Conservation (phyloP, 2,329 filamentous ascomycete genomes). For the Diaporthe helianthi region DNA sequence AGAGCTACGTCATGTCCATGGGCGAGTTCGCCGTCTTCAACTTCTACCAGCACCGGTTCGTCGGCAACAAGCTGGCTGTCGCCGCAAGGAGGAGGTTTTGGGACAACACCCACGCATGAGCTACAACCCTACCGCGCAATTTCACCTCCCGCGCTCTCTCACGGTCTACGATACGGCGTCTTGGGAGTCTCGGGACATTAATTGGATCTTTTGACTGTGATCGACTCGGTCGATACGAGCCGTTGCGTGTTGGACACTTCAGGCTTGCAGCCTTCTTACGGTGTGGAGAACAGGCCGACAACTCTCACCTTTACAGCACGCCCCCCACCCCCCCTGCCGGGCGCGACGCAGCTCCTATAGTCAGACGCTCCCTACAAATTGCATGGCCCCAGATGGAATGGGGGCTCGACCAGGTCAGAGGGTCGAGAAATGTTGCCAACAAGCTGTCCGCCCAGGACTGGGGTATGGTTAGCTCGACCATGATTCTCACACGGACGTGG, state of each 20-base stretch:
- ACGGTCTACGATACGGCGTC: neutral
- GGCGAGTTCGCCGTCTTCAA: conserved; percentile 90
- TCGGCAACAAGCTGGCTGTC: conserved; percentile 56
- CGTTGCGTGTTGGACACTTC: neutral
- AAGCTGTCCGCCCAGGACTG: neutral
- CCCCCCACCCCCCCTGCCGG: too few species aligned
- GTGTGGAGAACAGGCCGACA: neutral
- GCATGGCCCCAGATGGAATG: neutral
- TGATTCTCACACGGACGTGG: neutral
- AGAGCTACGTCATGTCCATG: conserved; percentile 74
- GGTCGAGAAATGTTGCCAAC: neutral
- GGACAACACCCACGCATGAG: conserved; percentile 52
- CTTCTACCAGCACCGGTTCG: conserved; percentile 75
- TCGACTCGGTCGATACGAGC: neutral
- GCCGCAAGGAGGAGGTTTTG: conserved; percentile 60
- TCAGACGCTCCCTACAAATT: conserved; percentile 2
- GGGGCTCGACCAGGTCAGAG: neutral
- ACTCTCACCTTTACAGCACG: neutral
- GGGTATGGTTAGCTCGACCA: neutral
- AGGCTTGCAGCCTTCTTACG: neutral
- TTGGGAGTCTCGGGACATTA: neutral
- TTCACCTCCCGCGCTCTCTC: neutral
- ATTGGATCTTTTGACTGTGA: neutral
- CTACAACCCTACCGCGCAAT: neutral
- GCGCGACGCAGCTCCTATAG: neutral